Percentiles rank a stretch among this genome's conserved stretches.
These are phyloP conservation scores for Tulasnella sp. DNA, from an alignment of 768 basidiomycete species.

Conservation along the genomic window DNA sequence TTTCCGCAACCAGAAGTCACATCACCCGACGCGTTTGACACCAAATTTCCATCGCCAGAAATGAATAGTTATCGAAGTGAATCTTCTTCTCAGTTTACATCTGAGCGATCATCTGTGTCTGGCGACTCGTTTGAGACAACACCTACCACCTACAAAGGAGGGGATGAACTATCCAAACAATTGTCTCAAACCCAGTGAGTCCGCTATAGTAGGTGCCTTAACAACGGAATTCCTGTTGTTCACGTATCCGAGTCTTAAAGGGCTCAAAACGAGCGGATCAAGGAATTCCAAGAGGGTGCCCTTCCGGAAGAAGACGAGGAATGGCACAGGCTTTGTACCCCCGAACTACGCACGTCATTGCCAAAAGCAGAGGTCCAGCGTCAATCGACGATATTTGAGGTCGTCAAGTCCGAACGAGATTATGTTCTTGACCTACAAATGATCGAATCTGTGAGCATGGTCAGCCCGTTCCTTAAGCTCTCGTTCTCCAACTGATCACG, in stretches of 20 bases:
- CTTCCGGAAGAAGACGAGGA: constrained; percentile 61
- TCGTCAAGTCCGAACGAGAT: constrained; percentile 81
- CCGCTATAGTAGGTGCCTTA: neutral
- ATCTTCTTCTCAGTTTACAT: neutral
- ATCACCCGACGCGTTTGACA: neutral
- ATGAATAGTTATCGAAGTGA: neutral
- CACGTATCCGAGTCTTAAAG: neutral
- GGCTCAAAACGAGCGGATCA: constrained; percentile 45
- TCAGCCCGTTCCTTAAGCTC: neutral
- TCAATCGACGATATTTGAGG: constrained; percentile 79
- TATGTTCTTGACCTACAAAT: constrained; percentile 75
- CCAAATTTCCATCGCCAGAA: neutral
- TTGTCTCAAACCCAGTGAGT: constrained; percentile 12
- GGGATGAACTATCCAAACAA: constrained; percentile 9
- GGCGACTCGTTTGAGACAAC: neutral
- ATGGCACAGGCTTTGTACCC: constrained; percentile 72
- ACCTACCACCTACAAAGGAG: neutral
- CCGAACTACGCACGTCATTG: constrained; percentile 57
- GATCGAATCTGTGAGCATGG: constrained; percentile 46
- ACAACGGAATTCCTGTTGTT: neutral
- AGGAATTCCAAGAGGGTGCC: constrained; percentile 56
- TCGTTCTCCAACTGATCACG: neutral
- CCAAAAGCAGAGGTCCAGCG: constrained; percentile 70
- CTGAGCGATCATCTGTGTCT: neutral
- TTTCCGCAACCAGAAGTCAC: neutral